Conservation (phyloP, 306 rosid genomes). For the Pyrus communis region DNA sequence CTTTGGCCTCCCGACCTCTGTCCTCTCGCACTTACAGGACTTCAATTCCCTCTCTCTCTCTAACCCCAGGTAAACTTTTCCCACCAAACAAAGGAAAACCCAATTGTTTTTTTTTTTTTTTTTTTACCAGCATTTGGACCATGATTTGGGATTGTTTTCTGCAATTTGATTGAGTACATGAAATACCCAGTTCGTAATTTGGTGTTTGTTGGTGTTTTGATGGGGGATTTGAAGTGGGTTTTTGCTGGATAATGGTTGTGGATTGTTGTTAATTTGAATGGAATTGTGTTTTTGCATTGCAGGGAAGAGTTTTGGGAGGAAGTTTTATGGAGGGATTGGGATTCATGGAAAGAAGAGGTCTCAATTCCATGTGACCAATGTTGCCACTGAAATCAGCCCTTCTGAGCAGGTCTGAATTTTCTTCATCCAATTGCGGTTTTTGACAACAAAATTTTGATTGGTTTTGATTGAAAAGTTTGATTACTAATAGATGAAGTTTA, state of each 20-base stretch:
- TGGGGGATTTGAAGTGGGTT: slow-evolving; percentile 4
- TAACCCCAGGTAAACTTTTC: slow-evolving; percentile 47
- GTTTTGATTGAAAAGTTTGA: not conserved
- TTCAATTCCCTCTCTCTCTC: slow-evolving; percentile 39
- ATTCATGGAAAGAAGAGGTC: slow-evolving; percentile 52
- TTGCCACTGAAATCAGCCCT: slow-evolving; percentile 80
- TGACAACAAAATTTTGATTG: not conserved
- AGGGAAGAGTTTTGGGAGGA: slow-evolving; percentile 50
- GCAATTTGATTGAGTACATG: not conserved
- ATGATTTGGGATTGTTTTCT: not conserved
- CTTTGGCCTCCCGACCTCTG: slow-evolving; percentile 46
- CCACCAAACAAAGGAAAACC: not conserved
- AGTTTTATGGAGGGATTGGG: slow-evolving; percentile 52
- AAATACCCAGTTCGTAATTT: slow-evolving; percentile 14
- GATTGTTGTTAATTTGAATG: slow-evolving; percentile 6
- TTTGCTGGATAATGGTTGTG: not conserved
- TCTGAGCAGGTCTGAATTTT: slow-evolving; percentile 46
- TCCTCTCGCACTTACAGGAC: slow-evolving; percentile 36
- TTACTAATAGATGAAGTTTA: not conserved
- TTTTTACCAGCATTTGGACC: not conserved
- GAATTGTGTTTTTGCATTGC: slow-evolving; percentile 20
- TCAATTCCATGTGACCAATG: slow-evolving; percentile 48
- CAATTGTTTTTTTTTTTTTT: not conserved
- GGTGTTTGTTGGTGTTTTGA: not conserved
- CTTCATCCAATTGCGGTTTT: not conserved